phyloP scores from a whole-genome alignment of 345 rosid species.

The Eucalyptus tenuipes region DNA sequence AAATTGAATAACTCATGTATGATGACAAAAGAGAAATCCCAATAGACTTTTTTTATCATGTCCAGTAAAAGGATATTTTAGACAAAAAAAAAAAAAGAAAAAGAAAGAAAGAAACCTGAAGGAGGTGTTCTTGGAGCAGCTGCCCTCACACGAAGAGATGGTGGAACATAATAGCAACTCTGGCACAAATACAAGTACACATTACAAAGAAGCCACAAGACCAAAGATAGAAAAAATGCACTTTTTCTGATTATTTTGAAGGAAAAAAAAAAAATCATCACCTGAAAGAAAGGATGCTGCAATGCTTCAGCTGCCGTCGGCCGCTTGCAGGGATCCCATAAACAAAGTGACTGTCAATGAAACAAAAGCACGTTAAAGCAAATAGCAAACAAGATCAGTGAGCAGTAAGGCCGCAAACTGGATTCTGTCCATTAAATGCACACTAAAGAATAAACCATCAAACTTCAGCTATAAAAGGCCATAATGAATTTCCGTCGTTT shows the following conservation, averaged over 20 bases:
- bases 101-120: slow-evolving; percentile 24
- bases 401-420: neutral
- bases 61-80: neutral
- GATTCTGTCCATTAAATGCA: neutral
- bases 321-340: slow-evolving; percentile 92
- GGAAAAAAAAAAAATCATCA: neutral
- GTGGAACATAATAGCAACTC: slow-evolving; percentile 88
- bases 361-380: neutral
- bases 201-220: neutral
- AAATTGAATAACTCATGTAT: neutral
- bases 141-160: slow-evolving; percentile 59
- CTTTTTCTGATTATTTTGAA: neutral
- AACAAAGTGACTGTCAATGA: slow-evolving; percentile 59
- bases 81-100: neutral
- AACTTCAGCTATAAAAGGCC: neutral
- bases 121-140: slow-evolving; percentile 54
- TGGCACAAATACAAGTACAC: slow-evolving; percentile 9
- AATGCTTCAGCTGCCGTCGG: slow-evolving; percentile 81
- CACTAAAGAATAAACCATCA: neutral
- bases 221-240: neutral
- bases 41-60: neutral
- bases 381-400: neutral
- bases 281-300: slow-evolving; percentile 97
- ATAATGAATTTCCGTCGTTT: neutral
- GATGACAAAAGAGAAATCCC: neutral